phyloP scores from a whole-genome alignment of 768 basidiomycete species.

The Xanthoconium stramineum region DNA sequence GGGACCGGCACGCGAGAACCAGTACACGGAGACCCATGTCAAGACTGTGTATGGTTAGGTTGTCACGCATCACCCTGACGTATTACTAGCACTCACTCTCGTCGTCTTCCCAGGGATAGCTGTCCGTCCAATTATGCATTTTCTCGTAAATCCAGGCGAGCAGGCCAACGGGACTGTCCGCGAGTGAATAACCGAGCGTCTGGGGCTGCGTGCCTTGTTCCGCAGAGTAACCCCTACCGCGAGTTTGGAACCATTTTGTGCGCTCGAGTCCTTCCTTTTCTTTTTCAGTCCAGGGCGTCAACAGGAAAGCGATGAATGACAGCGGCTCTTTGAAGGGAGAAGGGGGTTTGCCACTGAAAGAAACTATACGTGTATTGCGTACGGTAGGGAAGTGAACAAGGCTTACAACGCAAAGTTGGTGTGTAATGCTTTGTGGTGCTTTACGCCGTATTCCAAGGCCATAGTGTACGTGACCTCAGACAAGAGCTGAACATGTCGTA shows the following conservation, averaged over 20 bases:
- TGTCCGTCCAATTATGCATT: slow-evolving; percentile 44
- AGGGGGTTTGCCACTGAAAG: slow-evolving; percentile 10
- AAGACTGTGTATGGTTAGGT: slow-evolving; percentile 37
- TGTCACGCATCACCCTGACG: not conserved
- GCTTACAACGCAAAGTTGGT: slow-evolving; percentile 32
- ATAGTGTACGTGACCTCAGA: slow-evolving; percentile 37
- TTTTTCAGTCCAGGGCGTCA: slow-evolving; percentile 23
- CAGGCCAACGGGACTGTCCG: slow-evolving; percentile 54
- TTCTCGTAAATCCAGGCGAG: slow-evolving; percentile 54
- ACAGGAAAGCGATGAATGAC: slow-evolving; percentile 22
- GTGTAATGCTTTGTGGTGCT: slow-evolving; percentile 50
- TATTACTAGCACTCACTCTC: slow-evolving; percentile 33
- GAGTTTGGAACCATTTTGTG: slow-evolving; percentile 11
- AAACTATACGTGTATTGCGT: not conserved
- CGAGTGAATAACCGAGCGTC: slow-evolving; percentile 49
- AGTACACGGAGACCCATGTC: slow-evolving; percentile 56
- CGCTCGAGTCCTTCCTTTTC: slow-evolving; percentile 26
- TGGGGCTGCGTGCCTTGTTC: slow-evolving; percentile 45
- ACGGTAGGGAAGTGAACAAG: too few species aligned
- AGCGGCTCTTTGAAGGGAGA: slow-evolving; percentile 27
- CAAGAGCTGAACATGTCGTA: not conserved
- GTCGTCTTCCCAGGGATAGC: slow-evolving; percentile 54
- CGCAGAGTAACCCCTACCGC: slow-evolving; percentile 30
- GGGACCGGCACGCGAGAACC: slow-evolving; percentile 56
- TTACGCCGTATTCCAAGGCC: slow-evolving; percentile 36